phyloP scores from a whole-genome alignment of 2,329 filamentous ascomycete genomes.

The Fusarium brevicatenulatum region DNA sequence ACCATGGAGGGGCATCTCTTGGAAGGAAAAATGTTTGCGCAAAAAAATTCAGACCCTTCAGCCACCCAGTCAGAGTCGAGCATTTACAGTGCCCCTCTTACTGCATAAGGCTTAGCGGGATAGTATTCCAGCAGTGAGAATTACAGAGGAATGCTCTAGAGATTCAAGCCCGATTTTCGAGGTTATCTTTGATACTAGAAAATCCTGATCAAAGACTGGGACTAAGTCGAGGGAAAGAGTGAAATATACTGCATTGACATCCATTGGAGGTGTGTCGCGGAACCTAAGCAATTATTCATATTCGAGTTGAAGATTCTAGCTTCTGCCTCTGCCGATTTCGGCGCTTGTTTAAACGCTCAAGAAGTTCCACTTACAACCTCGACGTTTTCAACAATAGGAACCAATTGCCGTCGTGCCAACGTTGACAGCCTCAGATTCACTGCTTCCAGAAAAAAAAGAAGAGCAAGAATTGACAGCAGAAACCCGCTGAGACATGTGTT shows the following conservation, averaged over 20 bases:
- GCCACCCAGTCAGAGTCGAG: constrained; percentile 31
- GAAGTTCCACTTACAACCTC: constrained; percentile 14
- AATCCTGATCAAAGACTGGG: too few relatives aligned
- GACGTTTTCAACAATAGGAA: neutral
- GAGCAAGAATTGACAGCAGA: neutral
- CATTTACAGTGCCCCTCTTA: constrained; percentile 47
- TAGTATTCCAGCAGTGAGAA: neutral
- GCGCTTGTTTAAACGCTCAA: constrained; percentile 3
- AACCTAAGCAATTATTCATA: neutral
- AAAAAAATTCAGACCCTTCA: constrained; percentile 38
- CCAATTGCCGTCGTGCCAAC: neutral
- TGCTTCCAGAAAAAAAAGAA: constrained; percentile 16
- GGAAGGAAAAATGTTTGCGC: constrained; percentile 37
- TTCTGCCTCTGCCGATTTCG: constrained; percentile 16
- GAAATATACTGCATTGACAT: neutral
- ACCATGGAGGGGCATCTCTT: constrained; percentile 41
- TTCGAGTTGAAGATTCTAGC: neutral
- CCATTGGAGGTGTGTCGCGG: too few relatives aligned
- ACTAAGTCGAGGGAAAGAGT: neutral
- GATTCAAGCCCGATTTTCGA: neutral
- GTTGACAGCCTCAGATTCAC: neutral
- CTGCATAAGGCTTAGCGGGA: constrained; percentile 43
- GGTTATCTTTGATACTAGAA: neutral
- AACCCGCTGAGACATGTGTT: neutral
- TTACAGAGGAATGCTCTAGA: neutral